These are phyloP conservation scores for Closterium sp. DNA, from an alignment of 139 green algal genomes.

Conservation along the genomic window DNA sequence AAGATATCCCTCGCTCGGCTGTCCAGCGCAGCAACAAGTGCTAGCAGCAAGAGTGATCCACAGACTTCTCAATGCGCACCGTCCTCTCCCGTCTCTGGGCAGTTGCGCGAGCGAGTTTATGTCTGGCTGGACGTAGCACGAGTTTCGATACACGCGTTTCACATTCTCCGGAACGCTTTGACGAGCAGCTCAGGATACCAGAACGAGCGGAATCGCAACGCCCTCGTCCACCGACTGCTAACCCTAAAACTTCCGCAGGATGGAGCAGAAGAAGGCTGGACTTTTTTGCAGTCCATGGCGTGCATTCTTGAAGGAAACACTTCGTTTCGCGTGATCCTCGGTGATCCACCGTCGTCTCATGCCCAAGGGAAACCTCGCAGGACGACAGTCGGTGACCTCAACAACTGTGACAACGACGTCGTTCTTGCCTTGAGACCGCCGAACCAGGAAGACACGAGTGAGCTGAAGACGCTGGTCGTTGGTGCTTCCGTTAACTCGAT, in stretches of 20 bases:
- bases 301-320: background rate
- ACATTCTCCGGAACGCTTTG: background rate
- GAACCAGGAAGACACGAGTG: background rate
- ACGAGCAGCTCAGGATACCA: background rate
- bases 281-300: background rate
- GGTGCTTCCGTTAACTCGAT: background rate
- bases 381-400: background rate
- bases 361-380: background rate
- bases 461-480: background rate
- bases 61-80: background rate
- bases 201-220: background rate
- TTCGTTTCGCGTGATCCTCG: background rate
- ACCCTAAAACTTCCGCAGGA: background rate
- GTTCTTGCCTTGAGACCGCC: background rate
- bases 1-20: background rate
- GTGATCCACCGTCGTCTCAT: background rate
- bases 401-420: background rate
- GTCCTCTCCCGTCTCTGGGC: background rate
- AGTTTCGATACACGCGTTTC: background rate
- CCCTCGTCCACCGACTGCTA: background rate
- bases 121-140: background rate
- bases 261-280: background rate
- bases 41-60: background rate
- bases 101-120: background rate
- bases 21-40: background rate